Conservation (phyloP, 106 monocot species). For the Narthecium ossifragum region DNA sequence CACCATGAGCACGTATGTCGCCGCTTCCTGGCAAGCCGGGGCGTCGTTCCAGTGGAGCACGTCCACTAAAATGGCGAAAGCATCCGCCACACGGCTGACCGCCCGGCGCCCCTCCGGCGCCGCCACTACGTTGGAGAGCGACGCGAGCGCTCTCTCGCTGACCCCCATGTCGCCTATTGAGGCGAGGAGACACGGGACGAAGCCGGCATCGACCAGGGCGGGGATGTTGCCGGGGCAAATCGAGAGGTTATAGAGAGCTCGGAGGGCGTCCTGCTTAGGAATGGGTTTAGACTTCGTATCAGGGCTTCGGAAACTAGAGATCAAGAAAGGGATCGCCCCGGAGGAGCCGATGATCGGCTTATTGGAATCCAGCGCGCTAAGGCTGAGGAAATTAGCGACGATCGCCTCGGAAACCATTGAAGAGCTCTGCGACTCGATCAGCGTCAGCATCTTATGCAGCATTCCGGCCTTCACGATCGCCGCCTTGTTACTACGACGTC, state of each 20-base stretch:
- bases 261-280: constrained; percentile 54
- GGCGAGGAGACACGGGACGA: constrained; percentile 38
- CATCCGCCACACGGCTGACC: constrained; percentile 26
- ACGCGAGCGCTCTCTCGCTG: constrained; percentile 42
- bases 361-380: constrained; percentile 77
- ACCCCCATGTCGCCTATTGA: constrained; percentile 36
- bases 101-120: constrained; percentile 40
- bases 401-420: constrained; percentile 36
- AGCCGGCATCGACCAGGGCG: constrained; percentile 27
- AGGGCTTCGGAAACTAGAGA: constrained; percentile 22
- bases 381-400: constrained; percentile 72
- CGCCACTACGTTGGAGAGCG: constrained; percentile 57
- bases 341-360: constrained; percentile 69
- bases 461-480: constrained; percentile 71
- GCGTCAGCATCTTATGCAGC: constrained; percentile 58
- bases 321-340: constrained; percentile 61
- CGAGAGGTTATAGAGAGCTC: constrained; percentile 86
- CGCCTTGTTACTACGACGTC: constrained; percentile 63
- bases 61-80: constrained; percentile 46
- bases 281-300: constrained; percentile 7
- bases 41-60: constrained; percentile 68
- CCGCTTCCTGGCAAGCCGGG: constrained; percentile 77
- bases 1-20: constrained; percentile 68
- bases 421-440: constrained; percentile 14
- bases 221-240: constrained; percentile 37